Evolutionary conservation across 2,329 filamentous ascomycete genomes (phyloP), one percentile per base, ranked within the genome.

Genomic region (Fusarium tricinctum): DNA sequence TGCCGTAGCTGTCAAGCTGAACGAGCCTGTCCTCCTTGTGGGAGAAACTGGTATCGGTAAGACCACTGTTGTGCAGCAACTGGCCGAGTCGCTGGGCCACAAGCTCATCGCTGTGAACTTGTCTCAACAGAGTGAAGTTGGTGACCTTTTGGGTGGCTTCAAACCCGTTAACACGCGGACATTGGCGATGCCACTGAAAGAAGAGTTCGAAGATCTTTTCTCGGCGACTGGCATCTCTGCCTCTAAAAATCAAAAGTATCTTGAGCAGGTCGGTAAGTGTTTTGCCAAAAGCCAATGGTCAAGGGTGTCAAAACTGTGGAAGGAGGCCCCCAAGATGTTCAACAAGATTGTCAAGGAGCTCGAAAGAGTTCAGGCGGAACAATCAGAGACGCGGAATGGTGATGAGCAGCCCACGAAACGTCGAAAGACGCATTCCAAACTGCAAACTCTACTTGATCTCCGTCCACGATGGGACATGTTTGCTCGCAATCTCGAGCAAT

Each of bases 21-120:
- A 88, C n/a, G 96, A 99, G 75, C 94, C 97, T 6, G 88, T 97
- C 2, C 82, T 99, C 19, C 88, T 99, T 28, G 96, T 99, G n/a
- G 96, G 96, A 76, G 96, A 99, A 81, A 99, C 96, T 9, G 96
- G 96, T 82, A 97, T 97, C 50, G 96, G 96, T 73, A 99, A 99
- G 81, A 99, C 96, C 1, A 97, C 96, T 0, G 92, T 96, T 26
- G 91, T 99, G 15, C 96, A 99, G 78, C 94, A 97, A 76, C 84
- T 99, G 57, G 94, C 96, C 0, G 90, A 92, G 59, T 87, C 91
- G 5, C 85, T 97, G 28, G 93, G 94, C 2, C 92, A 94, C 75
- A 97, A 93, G 73, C 86, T 99, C 14, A 92, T 94, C 0, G 93
- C 94, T 4, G 94, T 99, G 75, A 99, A 99, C 76, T 79, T 99